Evolutionary conservation across 2,329 filamentous ascomycete genomes (phyloP).

Genomic region (Ilyonectria sp.): DNA sequence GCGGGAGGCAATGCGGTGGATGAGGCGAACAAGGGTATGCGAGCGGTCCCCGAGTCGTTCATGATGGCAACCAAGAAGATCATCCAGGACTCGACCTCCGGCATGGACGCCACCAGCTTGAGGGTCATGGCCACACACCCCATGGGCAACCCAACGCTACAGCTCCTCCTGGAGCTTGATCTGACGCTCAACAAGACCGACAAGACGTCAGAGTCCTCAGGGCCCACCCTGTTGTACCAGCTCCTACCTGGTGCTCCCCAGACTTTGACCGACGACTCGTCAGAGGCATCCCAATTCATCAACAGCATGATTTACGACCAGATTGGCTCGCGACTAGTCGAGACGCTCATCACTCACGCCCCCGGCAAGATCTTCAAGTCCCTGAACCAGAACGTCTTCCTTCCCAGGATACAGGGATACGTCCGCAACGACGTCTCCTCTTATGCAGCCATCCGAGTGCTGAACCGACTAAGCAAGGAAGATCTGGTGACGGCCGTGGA

Average conservation of each 20-base stretch:
- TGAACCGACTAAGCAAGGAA: conserved; percentile 89
- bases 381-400: conserved; percentile 85
- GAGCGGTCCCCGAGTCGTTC: conserved; percentile 85
- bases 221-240: conserved; percentile 76
- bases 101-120: conserved; percentile 84
- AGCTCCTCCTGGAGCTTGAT: conserved; percentile 90
- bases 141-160: conserved; percentile 93
- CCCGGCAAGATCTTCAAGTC: conserved; percentile 94
- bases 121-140: conserved; percentile 89
- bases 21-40: conserved; percentile 60
- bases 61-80: conserved; percentile 84
- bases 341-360: conserved; percentile 84
- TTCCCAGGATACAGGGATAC: conserved; percentile 83
- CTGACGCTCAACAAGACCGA: conserved; percentile 78
- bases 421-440: conserved; percentile 91
- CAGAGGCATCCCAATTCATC: conserved; percentile 83
- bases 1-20: conserved; percentile 66
- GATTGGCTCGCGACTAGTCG: conserved; percentile 90
- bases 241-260: conserved; percentile 83
- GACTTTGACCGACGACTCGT: conserved; percentile 79
- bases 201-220: conserved; percentile 51
- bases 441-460: conserved; percentile 86
- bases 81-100: conserved; percentile 81
- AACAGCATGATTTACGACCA: conserved; percentile 91
- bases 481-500: conserved; percentile 83